Evolutionary conservation across 2,329 filamentous ascomycete genomes (phyloP).

Genomic region (Exophiala phaeomuriformis): DNA sequence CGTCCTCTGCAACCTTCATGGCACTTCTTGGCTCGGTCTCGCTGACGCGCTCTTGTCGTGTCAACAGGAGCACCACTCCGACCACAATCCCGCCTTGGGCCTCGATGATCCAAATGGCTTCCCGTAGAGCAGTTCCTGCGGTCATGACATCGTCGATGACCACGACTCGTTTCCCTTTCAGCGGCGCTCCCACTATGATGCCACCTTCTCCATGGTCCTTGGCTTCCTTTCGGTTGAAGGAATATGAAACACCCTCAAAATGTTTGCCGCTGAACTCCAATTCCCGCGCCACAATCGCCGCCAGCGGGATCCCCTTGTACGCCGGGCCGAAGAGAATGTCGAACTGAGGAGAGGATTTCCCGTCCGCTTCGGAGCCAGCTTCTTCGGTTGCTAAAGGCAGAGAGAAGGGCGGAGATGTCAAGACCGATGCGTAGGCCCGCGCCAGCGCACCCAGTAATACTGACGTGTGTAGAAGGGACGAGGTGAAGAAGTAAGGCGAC

Average conservation of each 20-base stretch:
- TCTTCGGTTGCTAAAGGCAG: slow-evolving; percentile 30
- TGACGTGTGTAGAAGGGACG: slow-evolving; percentile 78
- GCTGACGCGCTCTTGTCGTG: slow-evolving; percentile 58
- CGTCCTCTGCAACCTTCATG: slow-evolving; percentile 75
- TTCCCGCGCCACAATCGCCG: slow-evolving; percentile 66
- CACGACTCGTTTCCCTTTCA: slow-evolving; percentile 78
- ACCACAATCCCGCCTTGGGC: slow-evolving; percentile 76
- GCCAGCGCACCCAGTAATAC: slow-evolving; percentile 70
- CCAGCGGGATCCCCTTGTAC: slow-evolving; percentile 96
- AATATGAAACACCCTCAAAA: slow-evolving; percentile 57
- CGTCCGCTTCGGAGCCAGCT: slow-evolving; percentile 18
- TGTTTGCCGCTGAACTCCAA: slow-evolving; percentile 60
- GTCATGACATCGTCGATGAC: slow-evolving; percentile 97
- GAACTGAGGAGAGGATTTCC: slow-evolving; percentile 46
- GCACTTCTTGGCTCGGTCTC: slow-evolving; percentile 68
- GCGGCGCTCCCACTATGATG: slow-evolving; percentile 76
- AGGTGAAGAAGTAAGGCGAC: slow-evolving; percentile 98
- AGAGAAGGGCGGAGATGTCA: slow-evolving; percentile 43
- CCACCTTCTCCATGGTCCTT: slow-evolving; percentile 96
- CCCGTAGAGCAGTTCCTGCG: slow-evolving; percentile 85
- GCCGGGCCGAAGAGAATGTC: slow-evolving; percentile 86
- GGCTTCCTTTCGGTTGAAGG: slow-evolving; percentile 91
- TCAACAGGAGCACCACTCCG: slow-evolving; percentile 81
- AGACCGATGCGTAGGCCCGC: slow-evolving; percentile 66
- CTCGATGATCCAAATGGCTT: slow-evolving; percentile 83